These are phyloP conservation scores for Leccinum uliginosum DNA, from an alignment of 768 basidiomycete genomes.

Conservation along the genomic window DNA sequence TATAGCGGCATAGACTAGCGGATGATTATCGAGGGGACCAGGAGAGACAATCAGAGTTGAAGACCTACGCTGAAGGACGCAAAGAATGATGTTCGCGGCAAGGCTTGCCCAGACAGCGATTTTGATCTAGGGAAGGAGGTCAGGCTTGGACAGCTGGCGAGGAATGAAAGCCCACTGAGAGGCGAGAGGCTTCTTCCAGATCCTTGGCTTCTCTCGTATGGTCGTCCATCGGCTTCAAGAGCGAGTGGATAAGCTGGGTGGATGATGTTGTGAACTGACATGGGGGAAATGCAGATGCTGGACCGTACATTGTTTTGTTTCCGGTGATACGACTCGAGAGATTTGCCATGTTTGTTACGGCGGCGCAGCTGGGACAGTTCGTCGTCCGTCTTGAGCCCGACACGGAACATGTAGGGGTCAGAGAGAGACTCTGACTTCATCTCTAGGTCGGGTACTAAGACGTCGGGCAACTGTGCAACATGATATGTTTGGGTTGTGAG, in stretches of 20 bases:
- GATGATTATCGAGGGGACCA: not conserved
- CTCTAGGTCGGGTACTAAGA: constrained; percentile 30
- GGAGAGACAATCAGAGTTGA: not conserved
- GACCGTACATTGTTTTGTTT: constrained; percentile 65
- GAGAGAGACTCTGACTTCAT: constrained; percentile 31
- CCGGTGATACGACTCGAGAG: constrained; percentile 60
- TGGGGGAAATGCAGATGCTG: not conserved
- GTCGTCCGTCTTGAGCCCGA: constrained; percentile 55
- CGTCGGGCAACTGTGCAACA: not conserved
- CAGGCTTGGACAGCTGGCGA: not conserved
- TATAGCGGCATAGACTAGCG: constrained; percentile 84
- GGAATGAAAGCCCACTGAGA: constrained; percentile 47
- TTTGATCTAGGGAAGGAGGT: constrained; percentile 54
- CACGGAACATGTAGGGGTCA: constrained; percentile 68
- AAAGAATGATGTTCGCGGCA: constrained; percentile 68
- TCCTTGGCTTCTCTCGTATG: constrained; percentile 79
- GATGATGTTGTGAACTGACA: not conserved
- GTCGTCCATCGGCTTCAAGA: constrained; percentile 88
- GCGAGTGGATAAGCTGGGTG: constrained; percentile 70
- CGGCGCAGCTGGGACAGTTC: constrained; percentile 58
- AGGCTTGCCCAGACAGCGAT: constrained; percentile 86
- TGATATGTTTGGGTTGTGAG: not conserved
- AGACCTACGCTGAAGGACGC: constrained; percentile 59
- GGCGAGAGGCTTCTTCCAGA: constrained; percentile 60
- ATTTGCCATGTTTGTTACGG: constrained; percentile 54